A percentile compares a stretch with the other conserved stretches of the same genome.
Conservation (phyloP, 768 basidiomycete species). For the button mushroom (Agaricus bisporus) region DNA sequence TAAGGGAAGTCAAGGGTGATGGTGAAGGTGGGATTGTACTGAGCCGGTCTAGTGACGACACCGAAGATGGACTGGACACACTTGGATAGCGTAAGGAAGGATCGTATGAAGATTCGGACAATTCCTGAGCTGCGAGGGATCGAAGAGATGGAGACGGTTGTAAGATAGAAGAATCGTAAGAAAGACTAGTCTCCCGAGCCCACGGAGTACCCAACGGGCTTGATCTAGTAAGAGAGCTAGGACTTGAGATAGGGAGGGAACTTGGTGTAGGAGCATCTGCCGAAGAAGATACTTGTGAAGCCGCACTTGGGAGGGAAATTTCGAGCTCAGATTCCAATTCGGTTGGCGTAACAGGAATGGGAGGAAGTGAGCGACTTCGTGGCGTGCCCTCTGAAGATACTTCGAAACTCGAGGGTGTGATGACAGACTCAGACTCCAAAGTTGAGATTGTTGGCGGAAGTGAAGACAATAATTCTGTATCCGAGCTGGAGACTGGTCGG, state of each 20-base stretch:
- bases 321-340: constrained; percentile 1
- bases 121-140: constrained; percentile 52
- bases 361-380: not conserved
- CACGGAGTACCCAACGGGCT: constrained; percentile 36
- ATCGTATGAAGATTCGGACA: constrained; percentile 60
- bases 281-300: constrained; percentile 18
- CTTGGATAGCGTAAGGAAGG: constrained; percentile 70
- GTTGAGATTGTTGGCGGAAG: constrained; percentile 8
- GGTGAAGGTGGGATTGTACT: constrained; percentile 38
- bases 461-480: constrained; percentile 9
- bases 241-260: constrained; percentile 15
- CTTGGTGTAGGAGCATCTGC: constrained; percentile 13
- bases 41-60: constrained; percentile 35
- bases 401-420: constrained; percentile 4
- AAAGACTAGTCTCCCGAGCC: constrained; percentile 58
- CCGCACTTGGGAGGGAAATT: constrained; percentile 15
- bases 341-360: not conserved
- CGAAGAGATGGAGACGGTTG: constrained; percentile 60
- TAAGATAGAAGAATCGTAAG: constrained; percentile 76
- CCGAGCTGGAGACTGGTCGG: not conserved
- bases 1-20: constrained; percentile 12
- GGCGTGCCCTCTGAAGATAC: not conserved
- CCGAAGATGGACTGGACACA: constrained; percentile 41
- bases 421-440: not conserved
- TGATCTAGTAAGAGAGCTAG: constrained; percentile 16